Evolutionary conservation across 163 green algal genomes (phyloP).

Genomic region (Volvox carteri): DNA sequence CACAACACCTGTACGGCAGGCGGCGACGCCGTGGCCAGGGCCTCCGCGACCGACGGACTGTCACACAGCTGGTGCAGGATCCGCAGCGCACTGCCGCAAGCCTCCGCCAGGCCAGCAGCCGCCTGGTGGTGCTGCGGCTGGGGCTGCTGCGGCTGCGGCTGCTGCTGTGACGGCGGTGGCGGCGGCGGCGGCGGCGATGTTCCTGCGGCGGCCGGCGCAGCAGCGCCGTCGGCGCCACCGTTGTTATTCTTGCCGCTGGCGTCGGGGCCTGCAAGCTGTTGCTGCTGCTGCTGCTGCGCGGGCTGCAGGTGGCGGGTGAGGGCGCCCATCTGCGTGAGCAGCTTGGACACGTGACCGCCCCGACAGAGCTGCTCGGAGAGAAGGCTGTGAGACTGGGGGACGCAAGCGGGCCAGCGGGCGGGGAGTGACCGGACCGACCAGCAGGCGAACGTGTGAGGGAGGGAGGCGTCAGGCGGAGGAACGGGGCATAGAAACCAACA

Average conservation of each 20-base stretch:
- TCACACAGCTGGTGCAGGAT: conserved; percentile 81
- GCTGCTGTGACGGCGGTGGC: conserved; percentile 46
- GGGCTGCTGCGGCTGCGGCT: no score
- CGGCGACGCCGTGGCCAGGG: conserved; percentile 65
- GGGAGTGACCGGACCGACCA: background rate
- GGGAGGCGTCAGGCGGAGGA: no score
- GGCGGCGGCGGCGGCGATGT: conserved; percentile 76
- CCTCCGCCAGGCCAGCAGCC: background rate
- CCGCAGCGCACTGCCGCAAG: conserved; percentile 71
- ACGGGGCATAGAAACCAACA: no score
- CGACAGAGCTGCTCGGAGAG: conserved; percentile 25
- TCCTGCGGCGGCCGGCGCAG: no score
- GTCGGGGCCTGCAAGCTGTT: background rate
- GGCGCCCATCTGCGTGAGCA: conserved; percentile 16
- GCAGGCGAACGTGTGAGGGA: no score
- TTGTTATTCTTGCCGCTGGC: background rate
- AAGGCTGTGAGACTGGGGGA: conserved; percentile 27
- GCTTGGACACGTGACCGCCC: conserved; percentile 22
- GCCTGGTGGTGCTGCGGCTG: conserved; percentile 75
- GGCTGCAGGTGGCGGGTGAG: conserved; percentile 18
- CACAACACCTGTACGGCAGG: conserved; percentile 70
- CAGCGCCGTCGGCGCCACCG: background rate
- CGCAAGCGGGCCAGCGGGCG: background rate
- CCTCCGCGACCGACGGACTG: conserved; percentile 69
- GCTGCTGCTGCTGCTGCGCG: conserved; percentile 2